These are phyloP conservation scores for Aureobasidium pullulans DNA, from an alignment of 2,329 filamentous ascomycete genomes.

Conservation along the genomic window DNA sequence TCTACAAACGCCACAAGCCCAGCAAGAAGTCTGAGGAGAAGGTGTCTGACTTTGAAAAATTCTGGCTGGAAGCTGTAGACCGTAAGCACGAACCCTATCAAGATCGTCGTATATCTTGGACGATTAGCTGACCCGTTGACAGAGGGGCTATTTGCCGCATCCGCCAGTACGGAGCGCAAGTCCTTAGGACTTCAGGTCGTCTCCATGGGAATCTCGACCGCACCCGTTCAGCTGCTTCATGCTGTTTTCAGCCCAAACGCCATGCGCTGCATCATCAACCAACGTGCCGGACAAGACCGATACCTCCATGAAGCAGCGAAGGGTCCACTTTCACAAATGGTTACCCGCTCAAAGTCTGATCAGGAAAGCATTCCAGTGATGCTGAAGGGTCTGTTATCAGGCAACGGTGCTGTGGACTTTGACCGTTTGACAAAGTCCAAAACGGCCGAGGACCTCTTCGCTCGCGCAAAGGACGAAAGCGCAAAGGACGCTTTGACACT, in stretches of 20 bases:
- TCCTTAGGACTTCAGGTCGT: constrained; percentile 88
- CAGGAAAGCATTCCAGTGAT: constrained; percentile 54
- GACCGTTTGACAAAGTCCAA: constrained; percentile 82
- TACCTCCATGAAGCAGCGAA: constrained; percentile 73
- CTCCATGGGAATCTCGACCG: constrained; percentile 54
- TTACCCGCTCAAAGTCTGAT: constrained; percentile 55
- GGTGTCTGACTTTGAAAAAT: constrained; percentile 55
- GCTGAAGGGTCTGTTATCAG: constrained; percentile 60
- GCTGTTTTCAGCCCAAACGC: constrained; percentile 76
- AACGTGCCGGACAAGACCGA: constrained; percentile 67
- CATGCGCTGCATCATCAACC: constrained; percentile 73
- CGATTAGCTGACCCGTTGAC: constrained; percentile 17
- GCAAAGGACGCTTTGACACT: constrained; percentile 31
- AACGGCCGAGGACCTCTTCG: constrained; percentile 68
- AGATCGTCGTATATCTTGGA: neutral
- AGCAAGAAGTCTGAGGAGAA: constrained; percentile 7
- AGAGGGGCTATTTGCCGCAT: constrained; percentile 78
- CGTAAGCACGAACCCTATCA: constrained; percentile 42
- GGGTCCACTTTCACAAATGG: constrained; percentile 65
- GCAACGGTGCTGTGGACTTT: constrained; percentile 67
- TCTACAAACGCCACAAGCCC: constrained; percentile 28
- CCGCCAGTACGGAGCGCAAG: constrained; percentile 80
- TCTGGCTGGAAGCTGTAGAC: constrained; percentile 83
- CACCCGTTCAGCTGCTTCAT: constrained; percentile 43
- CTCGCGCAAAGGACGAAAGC: constrained; percentile 46